Evolutionary conservation across 2,329 filamentous ascomycete species (phyloP).

Genomic region (Colletotrichum tanaceti): DNA sequence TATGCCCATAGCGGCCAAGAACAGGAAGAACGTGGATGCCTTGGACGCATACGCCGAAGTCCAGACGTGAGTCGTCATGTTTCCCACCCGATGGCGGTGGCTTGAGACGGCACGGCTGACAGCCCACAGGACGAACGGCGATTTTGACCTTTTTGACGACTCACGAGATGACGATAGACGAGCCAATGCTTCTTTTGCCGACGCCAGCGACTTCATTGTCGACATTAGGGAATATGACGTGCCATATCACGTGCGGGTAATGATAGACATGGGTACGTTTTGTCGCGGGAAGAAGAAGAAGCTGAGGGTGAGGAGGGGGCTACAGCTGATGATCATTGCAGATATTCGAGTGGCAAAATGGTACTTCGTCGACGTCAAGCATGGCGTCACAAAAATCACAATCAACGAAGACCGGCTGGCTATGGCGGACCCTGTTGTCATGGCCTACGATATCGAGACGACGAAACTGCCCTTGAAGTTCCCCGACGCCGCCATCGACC

Average conservation of each 20-base stretch:
- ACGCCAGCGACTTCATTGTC: slow-evolving; percentile 96
- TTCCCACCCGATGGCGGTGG: background rate
- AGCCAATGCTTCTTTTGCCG: slow-evolving; percentile 78
- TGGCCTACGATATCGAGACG: slow-evolving; percentile 99
- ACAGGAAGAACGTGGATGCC: slow-evolving; percentile 93
- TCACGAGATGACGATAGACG: slow-evolving; percentile 82
- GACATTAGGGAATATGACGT: slow-evolving; percentile 99
- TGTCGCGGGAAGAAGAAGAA: background rate
- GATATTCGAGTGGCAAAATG: slow-evolving; percentile 97
- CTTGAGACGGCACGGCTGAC: slow-evolving; percentile 40
- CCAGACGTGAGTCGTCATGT: slow-evolving; percentile 72
- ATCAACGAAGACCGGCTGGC: slow-evolving; percentile 89
- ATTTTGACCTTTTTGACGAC: slow-evolving; percentile 96
- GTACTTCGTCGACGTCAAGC: slow-evolving; percentile 96
- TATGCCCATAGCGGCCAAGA: slow-evolving; percentile 93
- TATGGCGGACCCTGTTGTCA: slow-evolving; percentile 94
- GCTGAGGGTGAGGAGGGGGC: too few species aligned
- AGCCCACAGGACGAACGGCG: slow-evolving; percentile 72
- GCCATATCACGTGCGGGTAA: slow-evolving; percentile 98
- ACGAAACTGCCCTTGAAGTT: slow-evolving; percentile 97
- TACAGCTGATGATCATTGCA: slow-evolving; percentile 52
- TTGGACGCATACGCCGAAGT: slow-evolving; percentile 99
- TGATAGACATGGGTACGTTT: slow-evolving; percentile 85
- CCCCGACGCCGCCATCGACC: slow-evolving; percentile 91
- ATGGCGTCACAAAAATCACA: slow-evolving; percentile 84